Percentiles rank a stretch among this genome's conserved stretches.
Evolutionary conservation across 331 rosid species (phyloP).

Genomic region (Acacia pycnantha): DNA sequence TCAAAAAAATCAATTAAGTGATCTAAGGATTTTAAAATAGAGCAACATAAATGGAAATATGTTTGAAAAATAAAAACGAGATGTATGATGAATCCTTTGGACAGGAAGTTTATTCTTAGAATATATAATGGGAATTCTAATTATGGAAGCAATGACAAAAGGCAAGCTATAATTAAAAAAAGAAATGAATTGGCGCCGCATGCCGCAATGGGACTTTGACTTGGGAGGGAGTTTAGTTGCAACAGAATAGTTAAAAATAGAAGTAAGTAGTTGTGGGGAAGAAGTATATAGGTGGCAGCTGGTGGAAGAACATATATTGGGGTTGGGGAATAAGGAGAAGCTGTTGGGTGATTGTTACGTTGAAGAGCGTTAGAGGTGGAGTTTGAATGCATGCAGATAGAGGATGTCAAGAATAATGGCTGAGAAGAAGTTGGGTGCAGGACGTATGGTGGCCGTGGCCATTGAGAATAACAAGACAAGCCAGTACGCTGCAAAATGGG

Average conservation of each 20-base stretch:
- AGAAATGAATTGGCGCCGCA: not conserved
- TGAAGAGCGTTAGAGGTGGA: not conserved
- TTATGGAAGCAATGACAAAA: slow-evolving; percentile 4
- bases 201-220: not conserved
- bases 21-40: not conserved
- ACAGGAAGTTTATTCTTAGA: not conserved
- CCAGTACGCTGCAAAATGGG: slow-evolving; percentile 80
- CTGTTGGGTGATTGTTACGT: not conserved
- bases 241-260: not conserved
- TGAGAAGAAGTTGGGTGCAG: slow-evolving; percentile 50
- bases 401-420: slow-evolving; percentile 39
- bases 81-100: not conserved
- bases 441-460: slow-evolving; percentile 71
- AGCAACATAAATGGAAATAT: not conserved
- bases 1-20: too few relatives aligned
- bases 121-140: not conserved
- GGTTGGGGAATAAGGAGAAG: not conserved
- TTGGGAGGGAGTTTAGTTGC: not conserved
- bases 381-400: not conserved
- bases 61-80: not conserved
- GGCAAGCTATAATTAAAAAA: not conserved
- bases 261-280: not conserved
- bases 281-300: not conserved
- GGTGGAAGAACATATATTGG: too few relatives aligned
- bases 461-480: slow-evolving; percentile 81